Base-by-base conservation (phyloP, 441 rosid genomes). In the Croton laevigatus region DNA sequence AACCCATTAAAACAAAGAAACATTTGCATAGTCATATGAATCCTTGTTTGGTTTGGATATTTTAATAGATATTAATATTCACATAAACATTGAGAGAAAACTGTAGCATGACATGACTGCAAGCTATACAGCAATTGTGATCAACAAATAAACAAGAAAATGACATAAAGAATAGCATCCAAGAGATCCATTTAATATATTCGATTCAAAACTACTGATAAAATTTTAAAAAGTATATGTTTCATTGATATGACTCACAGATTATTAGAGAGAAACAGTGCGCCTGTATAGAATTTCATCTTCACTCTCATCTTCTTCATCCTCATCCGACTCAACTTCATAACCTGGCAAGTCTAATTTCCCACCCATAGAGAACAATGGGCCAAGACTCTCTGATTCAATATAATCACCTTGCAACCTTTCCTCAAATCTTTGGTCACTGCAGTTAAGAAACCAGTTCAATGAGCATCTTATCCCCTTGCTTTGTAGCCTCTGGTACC, bases 371-470 rank as follows among this genome's bases (percentile, higher is more conserved):
- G 64, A 70, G 59, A 89, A 91, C 1, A 77, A 71, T 6, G 94
- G 96, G 72, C 94, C 91, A 17, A 32, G 55, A 48, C 71, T 75
- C 70, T 86, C 92, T 0, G 84, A 66, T 73, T 91, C 96, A 38
- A 87, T 78, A 68, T 81, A 88, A 71, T 84, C 82, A 62, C 87
- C 91, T 71, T 75, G 85, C 77, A 89, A 64, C 51, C 93, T 80
- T 77, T 88, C 93, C 76, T 88, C 95, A 71, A 88, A 91, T 80
- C 95, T 86, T 74, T 83, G 86, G 69, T 91, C 95, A 65, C 93
- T 89, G 49, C 93, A 91, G 66, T 89, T 91, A 9, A 91, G 84
- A 80, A 89, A 86, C 90, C 93, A 87, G 75, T 89, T 84, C 80
- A 89, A 59, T 0, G 91, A 89, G 65, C 83, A 78, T 77, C 87